These are phyloP conservation scores for Mrakiaceae sp. DNA, from an alignment of 1,284 basidiomycete species.

Conservation along the genomic window DNA sequence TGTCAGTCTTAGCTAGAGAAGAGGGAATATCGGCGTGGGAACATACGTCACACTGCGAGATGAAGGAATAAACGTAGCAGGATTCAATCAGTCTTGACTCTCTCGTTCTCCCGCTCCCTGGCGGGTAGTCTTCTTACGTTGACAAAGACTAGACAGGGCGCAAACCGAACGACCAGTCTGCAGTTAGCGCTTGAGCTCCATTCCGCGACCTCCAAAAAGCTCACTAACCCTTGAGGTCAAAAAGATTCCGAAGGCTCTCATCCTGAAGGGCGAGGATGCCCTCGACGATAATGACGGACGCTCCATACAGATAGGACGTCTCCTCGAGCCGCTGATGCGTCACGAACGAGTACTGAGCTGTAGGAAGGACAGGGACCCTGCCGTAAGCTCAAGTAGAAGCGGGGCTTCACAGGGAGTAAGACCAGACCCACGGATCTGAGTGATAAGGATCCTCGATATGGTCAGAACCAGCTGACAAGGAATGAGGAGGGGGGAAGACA, in stretches of 20 bases:
- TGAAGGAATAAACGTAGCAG: too few species aligned
- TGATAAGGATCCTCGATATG: slow-evolving; percentile 3
- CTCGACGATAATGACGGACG: slow-evolving; percentile 88
- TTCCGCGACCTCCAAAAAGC: not conserved
- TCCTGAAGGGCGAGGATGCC: slow-evolving; percentile 88
- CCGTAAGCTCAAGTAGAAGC: slow-evolving; percentile 75
- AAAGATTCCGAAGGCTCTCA: slow-evolving; percentile 60
- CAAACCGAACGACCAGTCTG: not conserved
- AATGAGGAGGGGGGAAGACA: not conserved
- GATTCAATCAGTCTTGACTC: too few species aligned
- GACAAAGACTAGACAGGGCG: slow-evolving; percentile 1
- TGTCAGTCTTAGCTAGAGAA: not conserved
- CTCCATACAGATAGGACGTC: slow-evolving; percentile 87
- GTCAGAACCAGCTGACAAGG: not conserved
- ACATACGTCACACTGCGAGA: slow-evolving; percentile 23
- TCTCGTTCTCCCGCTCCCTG: too few species aligned
- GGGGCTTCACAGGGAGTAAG: slow-evolving; percentile 29
- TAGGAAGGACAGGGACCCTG: slow-evolving; percentile 45
- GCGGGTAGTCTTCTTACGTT: slow-evolving; percentile 4
- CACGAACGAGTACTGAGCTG: slow-evolving; percentile 78
- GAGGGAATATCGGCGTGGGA: slow-evolving; percentile 37
- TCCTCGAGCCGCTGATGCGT: slow-evolving; percentile 79
- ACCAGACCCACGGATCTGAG: slow-evolving; percentile 4
- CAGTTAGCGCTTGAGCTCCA: not conserved
- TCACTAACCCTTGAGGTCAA: slow-evolving; percentile 67